Evolutionary conservation across 495 filamentous ascomycete species (phyloP).

Genomic region (Lentithecium fluviatile): DNA sequence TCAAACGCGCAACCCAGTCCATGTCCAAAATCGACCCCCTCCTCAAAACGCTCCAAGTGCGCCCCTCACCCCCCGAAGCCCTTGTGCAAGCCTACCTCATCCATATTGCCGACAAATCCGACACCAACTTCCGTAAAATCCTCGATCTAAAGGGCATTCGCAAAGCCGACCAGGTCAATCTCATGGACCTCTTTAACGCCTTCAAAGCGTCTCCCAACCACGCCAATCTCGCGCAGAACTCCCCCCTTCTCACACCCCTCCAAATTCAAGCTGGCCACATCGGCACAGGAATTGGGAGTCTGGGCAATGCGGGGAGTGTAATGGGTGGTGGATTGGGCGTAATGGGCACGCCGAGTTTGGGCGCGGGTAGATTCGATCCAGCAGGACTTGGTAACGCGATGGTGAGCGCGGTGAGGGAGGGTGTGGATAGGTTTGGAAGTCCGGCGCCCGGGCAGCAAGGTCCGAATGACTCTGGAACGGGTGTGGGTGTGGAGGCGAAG

Average conservation of each 20-base stretch:
- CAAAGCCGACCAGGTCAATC: conserved; percentile 62
- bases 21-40: conserved; percentile 87
- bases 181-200: conserved; percentile 85
- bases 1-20: conserved; percentile 82
- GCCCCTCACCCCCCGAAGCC: conserved; percentile 83
- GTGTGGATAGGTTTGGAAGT: conserved; percentile 81
- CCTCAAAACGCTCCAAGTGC: conserved; percentile 95
- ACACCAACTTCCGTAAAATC: conserved; percentile 94
- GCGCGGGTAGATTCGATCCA: conserved; percentile 68
- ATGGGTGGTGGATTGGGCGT: conserved; percentile 11
- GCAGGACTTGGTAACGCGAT: conserved; percentile 65
- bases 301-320: conserved; percentile 43
- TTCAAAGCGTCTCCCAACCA: conserved; percentile 65
- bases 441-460: conserved; percentile 47
- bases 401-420: conserved; percentile 84
- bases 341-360: conserved; percentile 30
- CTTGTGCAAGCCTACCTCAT: conserved; percentile 96
- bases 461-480: conserved; percentile 24
- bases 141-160: conserved; percentile 89
- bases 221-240: conserved; percentile 56
- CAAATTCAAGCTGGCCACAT: conserved; percentile 44
- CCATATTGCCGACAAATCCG: conserved; percentile 84
- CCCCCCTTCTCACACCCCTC: conserved; percentile 61
- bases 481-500: conserved; percentile 34
- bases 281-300: conserved; percentile 46